Evolutionary conservation across 2,329 filamentous ascomycete species (phyloP).

Genomic region (Cadophora luteo-olivacea): DNA sequence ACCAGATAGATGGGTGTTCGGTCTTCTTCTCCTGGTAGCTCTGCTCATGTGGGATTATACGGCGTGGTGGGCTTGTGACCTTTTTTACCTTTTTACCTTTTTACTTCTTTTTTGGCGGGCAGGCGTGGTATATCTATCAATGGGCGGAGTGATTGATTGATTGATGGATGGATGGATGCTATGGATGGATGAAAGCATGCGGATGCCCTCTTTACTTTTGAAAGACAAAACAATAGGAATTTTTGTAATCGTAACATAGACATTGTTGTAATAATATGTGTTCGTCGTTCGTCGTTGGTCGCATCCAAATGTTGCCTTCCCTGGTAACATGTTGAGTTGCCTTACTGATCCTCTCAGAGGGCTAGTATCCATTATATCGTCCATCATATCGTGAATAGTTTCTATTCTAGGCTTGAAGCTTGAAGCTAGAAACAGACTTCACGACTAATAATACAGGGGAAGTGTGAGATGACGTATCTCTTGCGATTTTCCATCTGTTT

Average conservation of each 20-base stretch:
- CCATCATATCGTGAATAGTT: no score
- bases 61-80: background rate
- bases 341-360: no score
- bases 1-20: no score
- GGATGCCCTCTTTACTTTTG: background rate
- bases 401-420: no score
- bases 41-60: background rate
- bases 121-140: background rate
- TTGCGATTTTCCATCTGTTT: no score
- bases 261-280: slow-evolving; percentile 3
- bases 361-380: no score
- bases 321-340: no score
- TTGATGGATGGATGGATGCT: background rate
- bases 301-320: background rate
- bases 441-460: no score
- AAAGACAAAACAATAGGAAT: slow-evolving; percentile 3
- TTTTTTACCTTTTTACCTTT: background rate
- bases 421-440: no score
- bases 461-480: no score
- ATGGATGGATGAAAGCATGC: background rate
- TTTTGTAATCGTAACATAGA: slow-evolving; percentile 13
- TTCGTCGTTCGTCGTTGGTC: background rate
- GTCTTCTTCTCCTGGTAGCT: background rate
- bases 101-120: slow-evolving; percentile 3
- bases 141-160: background rate